Evolutionary conservation across 2,329 filamentous ascomycete species (phyloP).

Genomic region (Aspergillus eucalypticola): DNA sequence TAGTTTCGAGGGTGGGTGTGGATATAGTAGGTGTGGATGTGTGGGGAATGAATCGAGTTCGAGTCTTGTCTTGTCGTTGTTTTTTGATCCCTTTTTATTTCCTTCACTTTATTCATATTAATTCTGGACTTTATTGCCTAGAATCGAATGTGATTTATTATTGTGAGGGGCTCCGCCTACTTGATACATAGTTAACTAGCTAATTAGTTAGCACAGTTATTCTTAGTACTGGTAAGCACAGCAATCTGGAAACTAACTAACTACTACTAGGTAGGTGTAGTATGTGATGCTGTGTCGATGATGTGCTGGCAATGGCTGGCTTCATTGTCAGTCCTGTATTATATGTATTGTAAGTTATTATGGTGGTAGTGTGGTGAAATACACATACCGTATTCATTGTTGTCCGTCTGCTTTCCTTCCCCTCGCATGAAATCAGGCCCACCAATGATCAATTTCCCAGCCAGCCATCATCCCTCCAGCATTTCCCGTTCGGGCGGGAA

Average conservation of each 20-base stretch:
- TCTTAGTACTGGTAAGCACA: not conserved
- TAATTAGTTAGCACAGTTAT: not conserved
- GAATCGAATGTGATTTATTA: too few relatives aligned
- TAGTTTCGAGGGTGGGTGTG: not conserved
- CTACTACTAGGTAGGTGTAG: too few relatives aligned
- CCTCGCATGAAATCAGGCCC: slow-evolving; percentile 17
- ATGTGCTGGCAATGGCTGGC: not conserved
- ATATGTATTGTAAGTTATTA: too few relatives aligned
- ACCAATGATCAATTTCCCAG: slow-evolving; percentile 17
- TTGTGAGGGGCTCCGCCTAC: not conserved
- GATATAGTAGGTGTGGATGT: not conserved
- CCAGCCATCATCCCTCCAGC: slow-evolving; percentile 10
- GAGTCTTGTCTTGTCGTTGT: too few relatives aligned
- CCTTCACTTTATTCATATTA: not conserved
- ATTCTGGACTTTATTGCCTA: not conserved
- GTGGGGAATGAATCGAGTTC: not conserved
- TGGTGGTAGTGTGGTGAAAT: too few relatives aligned
- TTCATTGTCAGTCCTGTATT: not conserved
- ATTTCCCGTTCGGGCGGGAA: slow-evolving; percentile 1
- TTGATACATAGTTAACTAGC: not conserved
- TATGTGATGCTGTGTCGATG: not conserved
- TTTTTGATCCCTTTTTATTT: not conserved
- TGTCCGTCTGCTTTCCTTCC: not conserved
- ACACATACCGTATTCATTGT: not conserved
- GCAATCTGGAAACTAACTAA: not conserved